Evolutionary conservation across 768 basidiomycete genomes (phyloP), one percentile per base, ranked within the genome.

Genomic region (Coprinopsis strossmayeri): DNA sequence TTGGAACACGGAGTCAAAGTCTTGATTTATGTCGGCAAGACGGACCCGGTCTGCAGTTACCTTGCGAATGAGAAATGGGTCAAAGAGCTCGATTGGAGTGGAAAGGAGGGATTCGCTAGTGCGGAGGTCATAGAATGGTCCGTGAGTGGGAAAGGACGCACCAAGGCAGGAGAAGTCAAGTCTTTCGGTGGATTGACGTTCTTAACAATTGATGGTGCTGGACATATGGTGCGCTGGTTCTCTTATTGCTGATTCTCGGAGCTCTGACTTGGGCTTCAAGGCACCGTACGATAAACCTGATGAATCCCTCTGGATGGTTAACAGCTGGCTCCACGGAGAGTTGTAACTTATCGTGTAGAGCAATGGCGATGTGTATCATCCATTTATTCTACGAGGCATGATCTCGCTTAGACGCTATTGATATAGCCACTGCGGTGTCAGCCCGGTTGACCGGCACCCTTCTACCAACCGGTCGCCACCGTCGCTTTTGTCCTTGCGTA

Each of bases 1-100:
- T 77, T 91, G 15, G 87, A 91, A 51, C 78, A 84, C 17, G 81
- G 79, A 0, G 68, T 92, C 23, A 72, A 76, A 2, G 77, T 82
- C 15, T 71, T 91, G 25, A 78, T 84, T 46, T 88, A 87, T 54
- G 81, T 81, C 1, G 86, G 84, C 5, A 72, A 71, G 26, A 81
- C 83, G 50, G 84, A 87, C 55, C 86, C 79, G 80, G 81, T 81
- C 45, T 88, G 86, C 62, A 87, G 87, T 60, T 83, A 80, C 73
- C 65, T 86, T 23, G 84, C 82, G 3, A 90, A 90, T 60, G 77
- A 82, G 56, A 68, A 73, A 24, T 91, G 87, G 87, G 78, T 81
- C 5, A 64, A 81, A 43, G 65, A 66, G 24, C 68, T 92, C 52
- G 78, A 85, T 48, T 91, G 90, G 90, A 78, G 74, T 39, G 86